A percentile compares a stretch with the other conserved stretches of the same genome.
phyloP scores from a whole-genome alignment of 2,329 filamentous ascomycete species.

The Cladosporium sp. region DNA sequence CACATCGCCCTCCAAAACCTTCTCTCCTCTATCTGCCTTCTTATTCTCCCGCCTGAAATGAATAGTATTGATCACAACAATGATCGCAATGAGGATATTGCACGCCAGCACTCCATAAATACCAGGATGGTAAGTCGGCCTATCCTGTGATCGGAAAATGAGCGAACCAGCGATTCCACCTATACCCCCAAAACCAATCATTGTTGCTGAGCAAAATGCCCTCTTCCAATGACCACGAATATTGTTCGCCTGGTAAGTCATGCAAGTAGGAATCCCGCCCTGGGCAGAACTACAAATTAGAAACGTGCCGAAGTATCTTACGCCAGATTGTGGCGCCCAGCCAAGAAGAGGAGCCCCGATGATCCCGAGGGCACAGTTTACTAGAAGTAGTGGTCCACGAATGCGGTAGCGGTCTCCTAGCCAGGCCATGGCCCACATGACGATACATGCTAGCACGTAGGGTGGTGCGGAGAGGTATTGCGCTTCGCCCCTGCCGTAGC shows the following conservation, averaged over 20 bases:
- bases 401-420: slow-evolving; percentile 20
- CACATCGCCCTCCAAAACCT: neutral
- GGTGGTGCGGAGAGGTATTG: slow-evolving; percentile 49
- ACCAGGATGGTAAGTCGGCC: slow-evolving; percentile 42
- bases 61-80: slow-evolving; percentile 38
- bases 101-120: slow-evolving; percentile 45
- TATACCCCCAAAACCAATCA: slow-evolving; percentile 72
- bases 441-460: slow-evolving; percentile 29
- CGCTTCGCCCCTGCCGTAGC: slow-evolving; percentile 57
- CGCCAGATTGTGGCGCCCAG: slow-evolving; percentile 19
- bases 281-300: slow-evolving; percentile 70
- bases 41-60: slow-evolving; percentile 44
- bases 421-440: slow-evolving; percentile 25
- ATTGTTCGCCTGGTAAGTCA: slow-evolving; percentile 82
- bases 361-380: slow-evolving; percentile 23
- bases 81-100: slow-evolving; percentile 37
- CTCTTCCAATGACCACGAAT: slow-evolving; percentile 84
- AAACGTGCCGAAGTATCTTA: slow-evolving; percentile 67
- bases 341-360: slow-evolving; percentile 23
- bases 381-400: slow-evolving; percentile 19
- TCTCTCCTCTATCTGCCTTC: slow-evolving; percentile 43
- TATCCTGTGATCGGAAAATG: slow-evolving; percentile 58
- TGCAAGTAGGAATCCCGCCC: slow-evolving; percentile 66
- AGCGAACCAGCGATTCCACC: slow-evolving; percentile 72
- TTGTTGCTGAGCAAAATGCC: slow-evolving; percentile 68